Evolutionary conservation across 257 asterid genomes (phyloP).

Genomic region (Salvia rosmarinus): DNA sequence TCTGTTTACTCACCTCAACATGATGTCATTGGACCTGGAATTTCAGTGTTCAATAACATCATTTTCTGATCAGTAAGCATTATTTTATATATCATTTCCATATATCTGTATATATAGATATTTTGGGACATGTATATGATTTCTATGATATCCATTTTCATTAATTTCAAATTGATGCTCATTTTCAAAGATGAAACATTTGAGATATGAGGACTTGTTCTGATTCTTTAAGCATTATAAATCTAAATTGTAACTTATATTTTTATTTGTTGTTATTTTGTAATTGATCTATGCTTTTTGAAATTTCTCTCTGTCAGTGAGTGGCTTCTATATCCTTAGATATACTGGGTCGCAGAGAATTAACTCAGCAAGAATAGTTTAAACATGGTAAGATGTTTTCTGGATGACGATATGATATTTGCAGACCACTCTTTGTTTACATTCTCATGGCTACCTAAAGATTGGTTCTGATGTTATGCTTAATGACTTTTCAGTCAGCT

Average conservation of each 20-base stretch:
- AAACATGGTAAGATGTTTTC: slow-evolving; percentile 43
- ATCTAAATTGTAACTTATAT: background rate
- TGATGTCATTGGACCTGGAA: background rate
- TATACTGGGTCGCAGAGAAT: slow-evolving; percentile 23
- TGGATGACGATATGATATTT: background rate
- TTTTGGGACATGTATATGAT: background rate
- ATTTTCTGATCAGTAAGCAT: background rate
- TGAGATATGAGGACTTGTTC: background rate
- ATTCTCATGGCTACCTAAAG: background rate
- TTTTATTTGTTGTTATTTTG: background rate
- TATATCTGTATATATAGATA: background rate
- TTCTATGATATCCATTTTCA: slow-evolving; percentile 7
- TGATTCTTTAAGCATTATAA: background rate
- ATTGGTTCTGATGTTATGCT: slow-evolving; percentile 30
- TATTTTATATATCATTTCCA: background rate
- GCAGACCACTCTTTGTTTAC: background rate
- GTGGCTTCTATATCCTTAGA: slow-evolving; percentile 27
- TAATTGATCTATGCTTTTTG: slow-evolving; percentile 18
- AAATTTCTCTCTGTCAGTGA: slow-evolving; percentile 8
- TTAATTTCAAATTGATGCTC: slow-evolving; percentile 7
- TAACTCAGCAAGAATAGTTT: slow-evolving; percentile 23
- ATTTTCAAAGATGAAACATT: slow-evolving; percentile 14
- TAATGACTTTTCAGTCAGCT: slow-evolving; percentile 60
- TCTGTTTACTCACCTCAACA: background rate
- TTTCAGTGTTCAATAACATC: background rate